Evolutionary conservation across 257 asterid genomes (phyloP).

Genomic region (Gentiana dahurica): DNA sequence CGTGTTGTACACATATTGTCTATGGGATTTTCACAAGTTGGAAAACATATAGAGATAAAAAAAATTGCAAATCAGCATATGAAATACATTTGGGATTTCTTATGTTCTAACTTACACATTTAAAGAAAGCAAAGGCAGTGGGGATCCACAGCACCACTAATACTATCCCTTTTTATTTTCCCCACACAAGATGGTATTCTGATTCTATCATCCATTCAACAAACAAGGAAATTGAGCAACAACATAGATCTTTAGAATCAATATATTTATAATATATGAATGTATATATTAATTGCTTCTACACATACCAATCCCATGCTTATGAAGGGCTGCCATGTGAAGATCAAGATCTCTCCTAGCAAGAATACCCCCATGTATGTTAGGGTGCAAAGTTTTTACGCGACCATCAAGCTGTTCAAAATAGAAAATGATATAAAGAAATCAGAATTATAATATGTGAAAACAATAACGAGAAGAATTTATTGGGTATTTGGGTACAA

Average conservation of each 20-base stretch:
- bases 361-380: slow-evolving; percentile 90
- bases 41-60: background rate
- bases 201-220: too few species aligned
- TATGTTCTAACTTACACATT: too few species aligned
- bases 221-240: too few species aligned
- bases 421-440: background rate
- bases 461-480: background rate
- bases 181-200: too few species aligned
- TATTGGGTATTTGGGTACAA: background rate
- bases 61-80: too few species aligned
- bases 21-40: background rate
- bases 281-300: too few species aligned
- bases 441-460: background rate
- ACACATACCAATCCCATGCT: slow-evolving; percentile 66
- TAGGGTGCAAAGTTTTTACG: slow-evolving; percentile 93
- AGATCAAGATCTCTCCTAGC: slow-evolving; percentile 88
- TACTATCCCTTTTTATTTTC: too few species aligned
- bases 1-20: background rate
- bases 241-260: too few species aligned
- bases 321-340: slow-evolving; percentile 85
- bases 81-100: too few species aligned
- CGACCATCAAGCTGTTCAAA: slow-evolving; percentile 87
- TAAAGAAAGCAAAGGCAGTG: too few species aligned
- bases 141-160: too few species aligned
- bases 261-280: too few species aligned